A percentile compares a stretch with the other conserved stretches of the same genome.
These are phyloP conservation scores for Coniochaeta sp. DNA, from an alignment of 2,329 filamentous ascomycete species.

Conservation along the genomic window DNA sequence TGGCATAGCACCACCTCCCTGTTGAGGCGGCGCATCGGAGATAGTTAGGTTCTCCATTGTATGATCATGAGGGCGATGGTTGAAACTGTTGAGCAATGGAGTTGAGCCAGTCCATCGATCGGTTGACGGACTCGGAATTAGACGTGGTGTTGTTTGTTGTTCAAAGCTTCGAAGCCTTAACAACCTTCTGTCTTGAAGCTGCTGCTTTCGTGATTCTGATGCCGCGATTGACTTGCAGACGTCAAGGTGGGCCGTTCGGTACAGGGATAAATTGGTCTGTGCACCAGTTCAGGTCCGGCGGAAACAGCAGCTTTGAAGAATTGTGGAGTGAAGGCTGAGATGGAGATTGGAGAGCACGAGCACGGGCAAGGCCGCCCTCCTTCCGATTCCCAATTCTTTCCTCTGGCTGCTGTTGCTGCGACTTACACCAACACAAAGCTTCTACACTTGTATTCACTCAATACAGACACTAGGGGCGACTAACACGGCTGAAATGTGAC, in stretches of 20 bases:
- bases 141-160: too few species aligned
- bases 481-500: background rate
- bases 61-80: slow-evolving; percentile 5
- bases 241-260: background rate
- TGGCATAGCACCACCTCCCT: slow-evolving; percentile 21
- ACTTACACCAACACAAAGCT: background rate
- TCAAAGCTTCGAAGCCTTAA: too few species aligned
- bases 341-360: too few species aligned
- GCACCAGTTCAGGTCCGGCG: background rate
- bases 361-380: background rate
- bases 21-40: slow-evolving; percentile 14
- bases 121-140: background rate
- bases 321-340: background rate
- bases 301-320: background rate
- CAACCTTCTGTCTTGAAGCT: too few species aligned
- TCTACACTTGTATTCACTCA: background rate
- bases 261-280: background rate
- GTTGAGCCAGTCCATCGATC: slow-evolving; percentile 4
- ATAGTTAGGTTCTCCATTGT: slow-evolving; percentile 4
- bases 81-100: background rate
- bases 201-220: background rate
- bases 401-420: background rate
- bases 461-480: background rate
- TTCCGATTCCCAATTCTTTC: slow-evolving; percentile 1
- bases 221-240: background rate